phyloP scores from a whole-genome alignment of 1,284 basidiomycete species.

The Sporisorium sorghi region DNA sequence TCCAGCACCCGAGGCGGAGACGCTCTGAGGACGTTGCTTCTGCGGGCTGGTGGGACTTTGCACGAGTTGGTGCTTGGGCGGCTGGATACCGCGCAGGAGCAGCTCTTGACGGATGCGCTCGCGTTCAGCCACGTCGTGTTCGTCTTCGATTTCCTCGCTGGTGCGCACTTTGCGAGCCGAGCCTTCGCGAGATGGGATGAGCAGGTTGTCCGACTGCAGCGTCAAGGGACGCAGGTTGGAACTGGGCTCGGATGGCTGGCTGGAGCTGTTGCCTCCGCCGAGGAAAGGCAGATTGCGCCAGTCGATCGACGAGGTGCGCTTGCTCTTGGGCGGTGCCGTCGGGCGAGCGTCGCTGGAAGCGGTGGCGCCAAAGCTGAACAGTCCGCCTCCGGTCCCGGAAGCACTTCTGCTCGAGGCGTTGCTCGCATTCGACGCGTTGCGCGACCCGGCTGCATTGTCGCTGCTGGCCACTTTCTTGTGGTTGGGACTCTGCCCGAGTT shows the following conservation, averaged over 20 bases:
- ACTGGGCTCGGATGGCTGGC: constrained; percentile 77
- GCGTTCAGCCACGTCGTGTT: constrained; percentile 51
- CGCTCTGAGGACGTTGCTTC: constrained; percentile 25
- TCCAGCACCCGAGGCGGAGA: constrained; percentile 27
- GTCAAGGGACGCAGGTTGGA: constrained; percentile 77
- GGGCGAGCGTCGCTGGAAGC: constrained; percentile 7
- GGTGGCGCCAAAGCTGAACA: constrained; percentile 42
- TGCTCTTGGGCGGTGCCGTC: constrained; percentile 29
- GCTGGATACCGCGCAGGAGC: constrained; percentile 52
- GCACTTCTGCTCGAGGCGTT: constrained; percentile 9
- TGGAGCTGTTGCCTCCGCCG: constrained; percentile 34
- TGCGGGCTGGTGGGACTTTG: constrained; percentile 23
- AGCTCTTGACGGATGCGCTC: constrained; percentile 57
- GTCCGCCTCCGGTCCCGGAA: constrained; percentile 25
- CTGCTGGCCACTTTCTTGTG: constrained; percentile 5
- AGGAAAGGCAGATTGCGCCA: constrained; percentile 54
- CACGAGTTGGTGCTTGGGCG: constrained; percentile 57
- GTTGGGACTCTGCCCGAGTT: constrained; percentile 8
- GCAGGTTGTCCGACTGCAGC: constrained; percentile 67
- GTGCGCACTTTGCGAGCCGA: constrained; percentile 46
- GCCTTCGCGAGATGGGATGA: constrained; percentile 29
- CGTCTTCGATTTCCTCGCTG: constrained; percentile 57
- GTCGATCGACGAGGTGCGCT: constrained; percentile 45
- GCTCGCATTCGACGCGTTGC: constrained; percentile 27
- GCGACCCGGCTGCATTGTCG: constrained; percentile 13